A percentile compares a stretch with the other conserved stretches of the same genome.
These are phyloP conservation scores for Stylosanthes scabra DNA, from an alignment of 331 rosid species.

Conservation along the genomic window DNA sequence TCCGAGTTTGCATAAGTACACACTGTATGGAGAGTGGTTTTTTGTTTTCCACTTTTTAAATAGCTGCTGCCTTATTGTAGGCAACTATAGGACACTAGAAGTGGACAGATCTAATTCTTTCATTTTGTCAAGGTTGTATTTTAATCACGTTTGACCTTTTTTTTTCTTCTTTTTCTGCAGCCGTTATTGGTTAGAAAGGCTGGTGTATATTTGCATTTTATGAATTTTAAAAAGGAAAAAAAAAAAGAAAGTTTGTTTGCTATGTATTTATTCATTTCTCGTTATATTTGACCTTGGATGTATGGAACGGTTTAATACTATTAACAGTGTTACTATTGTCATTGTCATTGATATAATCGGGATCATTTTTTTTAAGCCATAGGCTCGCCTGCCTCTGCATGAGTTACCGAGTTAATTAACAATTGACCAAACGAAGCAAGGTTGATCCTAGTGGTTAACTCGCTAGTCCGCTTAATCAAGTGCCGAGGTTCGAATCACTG, in stretches of 20 bases:
- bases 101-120: constrained; percentile 66
- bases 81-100: constrained; percentile 48
- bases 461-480: too few relatives aligned
- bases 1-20: constrained; percentile 63
- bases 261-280: background rate
- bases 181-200: constrained; percentile 45
- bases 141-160: constrained; percentile 22
- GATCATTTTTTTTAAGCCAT: background rate
- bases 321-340: background rate
- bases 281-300: background rate
- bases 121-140: constrained; percentile 56
- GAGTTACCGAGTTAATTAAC: too few relatives aligned
- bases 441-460: too few relatives aligned
- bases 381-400: too few relatives aligned
- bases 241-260: constrained; percentile 50
- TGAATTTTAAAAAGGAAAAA: constrained; percentile 42
- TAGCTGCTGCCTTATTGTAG: constrained; percentile 61
- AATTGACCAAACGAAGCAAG: too few relatives aligned
- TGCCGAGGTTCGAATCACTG: too few relatives aligned
- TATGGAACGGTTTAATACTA: background rate
- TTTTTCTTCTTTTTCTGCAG: background rate
- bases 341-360: background rate
- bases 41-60: constrained; percentile 37
- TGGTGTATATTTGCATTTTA: constrained; percentile 62
- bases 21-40: constrained; percentile 71